A percentile compares a stretch with the other conserved stretches of the same genome.
These are phyloP conservation scores for Solanum stenotomum DNA, from an alignment of 257 asterid species.

Conservation along the genomic window DNA sequence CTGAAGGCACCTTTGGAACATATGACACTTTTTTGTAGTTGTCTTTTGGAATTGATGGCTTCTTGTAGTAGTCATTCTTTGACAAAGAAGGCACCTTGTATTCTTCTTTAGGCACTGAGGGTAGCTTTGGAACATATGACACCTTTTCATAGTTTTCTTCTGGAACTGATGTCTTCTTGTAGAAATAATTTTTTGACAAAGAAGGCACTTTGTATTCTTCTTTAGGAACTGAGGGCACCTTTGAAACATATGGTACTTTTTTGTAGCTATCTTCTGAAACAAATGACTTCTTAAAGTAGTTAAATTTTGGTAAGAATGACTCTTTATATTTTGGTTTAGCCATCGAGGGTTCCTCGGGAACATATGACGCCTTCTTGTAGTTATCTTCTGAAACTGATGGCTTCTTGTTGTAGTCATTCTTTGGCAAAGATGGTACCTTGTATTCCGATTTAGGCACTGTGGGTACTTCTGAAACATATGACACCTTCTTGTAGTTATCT, in stretches of 20 bases:
- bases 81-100: background rate
- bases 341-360: too few relatives aligned
- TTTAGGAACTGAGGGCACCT: background rate
- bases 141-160: background rate
- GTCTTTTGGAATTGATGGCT: background rate
- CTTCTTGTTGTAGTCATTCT: too few relatives aligned
- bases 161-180: background rate
- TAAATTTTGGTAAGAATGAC: too few relatives aligned
- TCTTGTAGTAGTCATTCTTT: background rate
- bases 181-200: background rate
- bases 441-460: too few relatives aligned
- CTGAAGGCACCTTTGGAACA: background rate
- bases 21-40: background rate
- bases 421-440: too few relatives aligned
- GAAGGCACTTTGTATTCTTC: background rate
- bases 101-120: background rate
- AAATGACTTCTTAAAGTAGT: background rate
- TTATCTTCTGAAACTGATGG: too few relatives aligned
- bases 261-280: background rate
- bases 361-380: too few relatives aligned
- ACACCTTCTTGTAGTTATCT: background rate
- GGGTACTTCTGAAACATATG: too few relatives aligned
- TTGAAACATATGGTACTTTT: background rate
- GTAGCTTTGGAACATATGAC: background rate
- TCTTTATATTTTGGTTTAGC: too few relatives aligned